Base-by-base conservation (phyloP, 768 basidiomycete genomes). In the Boletus vinaceobasis region DNA sequence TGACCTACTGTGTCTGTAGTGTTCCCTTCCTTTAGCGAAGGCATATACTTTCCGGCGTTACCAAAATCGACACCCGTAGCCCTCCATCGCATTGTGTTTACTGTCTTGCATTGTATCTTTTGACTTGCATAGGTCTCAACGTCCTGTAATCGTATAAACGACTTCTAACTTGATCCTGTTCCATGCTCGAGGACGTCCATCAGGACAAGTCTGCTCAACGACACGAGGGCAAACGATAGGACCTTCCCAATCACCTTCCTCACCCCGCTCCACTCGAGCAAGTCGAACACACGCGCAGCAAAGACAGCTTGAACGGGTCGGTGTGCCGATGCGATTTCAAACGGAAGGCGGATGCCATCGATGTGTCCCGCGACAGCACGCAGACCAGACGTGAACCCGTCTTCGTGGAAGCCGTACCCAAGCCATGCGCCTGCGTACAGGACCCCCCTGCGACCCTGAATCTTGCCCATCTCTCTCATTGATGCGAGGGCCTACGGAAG, bases 371-470 rank as follows among this genome's bases (percentile, higher is more conserved):
- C 74, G 4, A 66, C 73, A 11, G 69, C 73, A 44, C 67, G 66
- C 33, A 79, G 61, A 8, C 77, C 78, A 1, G 75, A 71, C 3
- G 78, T 71, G 65, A 89, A 89, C 3, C 85, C 87, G 63, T 90
- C 90, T 70, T 90, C 88, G 71, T 92, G 88, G 75, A 91, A 90
- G 17, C 88, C 88, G 61, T 88, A 90, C 53, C 81, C 81, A 43
- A 84, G 77, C 75, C 85, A 91, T 26, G 88, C 88, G 10, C 87
- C 86, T 3, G 75, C 86, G 63, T 77, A 87, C 8, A 84, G 78
- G 59, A 89, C 78, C 5, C 79, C 78, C 9, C 85, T 77, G 43
- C 62, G 77, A 61, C 81, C 80, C 69, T 90, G 88, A 52, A 90
- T 90, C 15, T 63, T 65, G 46, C 66, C 65, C 65, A 89, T 78